Evolutionary conservation across 495 filamentous ascomycete genomes (phyloP).

Genomic region (Penicillium chermesinum): DNA sequence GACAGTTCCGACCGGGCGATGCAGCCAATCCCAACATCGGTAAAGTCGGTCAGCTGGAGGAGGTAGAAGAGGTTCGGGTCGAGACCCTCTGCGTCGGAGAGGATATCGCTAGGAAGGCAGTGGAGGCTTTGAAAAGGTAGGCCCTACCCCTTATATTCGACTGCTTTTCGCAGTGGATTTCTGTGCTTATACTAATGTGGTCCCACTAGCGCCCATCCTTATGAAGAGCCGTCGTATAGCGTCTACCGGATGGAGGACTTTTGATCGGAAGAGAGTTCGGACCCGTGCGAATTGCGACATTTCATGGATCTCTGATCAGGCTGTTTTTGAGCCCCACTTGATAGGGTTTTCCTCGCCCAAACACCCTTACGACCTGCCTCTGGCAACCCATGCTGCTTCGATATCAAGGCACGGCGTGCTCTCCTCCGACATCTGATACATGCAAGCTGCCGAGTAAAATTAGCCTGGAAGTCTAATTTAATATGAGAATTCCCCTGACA

Average conservation of each 20-base stretch:
- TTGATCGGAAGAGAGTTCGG: not conserved
- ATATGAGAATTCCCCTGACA: not conserved
- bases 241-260: not conserved
- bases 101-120: not conserved
- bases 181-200: not conserved
- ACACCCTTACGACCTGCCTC: no score
- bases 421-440: no score
- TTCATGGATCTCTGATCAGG: no score
- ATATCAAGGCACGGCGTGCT: no score
- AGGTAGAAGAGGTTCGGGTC: slow-evolving; percentile 35
- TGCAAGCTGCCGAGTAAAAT: no score
- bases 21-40: slow-evolving; percentile 43
- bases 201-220: not conserved
- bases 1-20: not conserved
- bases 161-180: not conserved
- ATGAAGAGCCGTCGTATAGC: not conserved
- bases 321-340: no score
- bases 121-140: not conserved
- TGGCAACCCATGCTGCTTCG: no score
- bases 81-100: not conserved
- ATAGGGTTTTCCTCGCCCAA: no score
- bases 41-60: slow-evolving; percentile 62
- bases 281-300: no score
- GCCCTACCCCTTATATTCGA: no score
- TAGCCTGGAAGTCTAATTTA: not conserved